Evolutionary conservation across 768 basidiomycete species (phyloP).

Genomic region (Termitomyces sp.): DNA sequence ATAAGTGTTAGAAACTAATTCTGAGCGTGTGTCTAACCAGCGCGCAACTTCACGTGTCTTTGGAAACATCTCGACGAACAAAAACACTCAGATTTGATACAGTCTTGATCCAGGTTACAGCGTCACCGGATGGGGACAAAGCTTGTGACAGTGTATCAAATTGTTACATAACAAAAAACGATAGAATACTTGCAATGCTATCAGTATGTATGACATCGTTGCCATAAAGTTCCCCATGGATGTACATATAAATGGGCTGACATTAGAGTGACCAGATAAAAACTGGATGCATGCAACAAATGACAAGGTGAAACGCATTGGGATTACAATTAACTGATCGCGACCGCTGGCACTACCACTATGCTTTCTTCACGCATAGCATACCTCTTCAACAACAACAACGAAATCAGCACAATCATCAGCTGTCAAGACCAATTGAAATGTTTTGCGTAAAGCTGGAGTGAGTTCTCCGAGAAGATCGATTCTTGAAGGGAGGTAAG

Average conservation of each 20-base stretch:
- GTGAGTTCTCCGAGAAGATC: constrained; percentile 4
- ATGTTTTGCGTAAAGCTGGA: not conserved
- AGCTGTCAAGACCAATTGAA: not conserved
- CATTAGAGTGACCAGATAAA: not conserved
- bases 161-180: not conserved
- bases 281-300: not conserved
- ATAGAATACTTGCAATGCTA: not conserved
- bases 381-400: not conserved
- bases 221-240: not conserved
- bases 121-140: not conserved
- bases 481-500: not conserved
- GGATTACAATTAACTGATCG: not conserved
- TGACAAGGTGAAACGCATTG: not conserved
- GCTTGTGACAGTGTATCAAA: not conserved
- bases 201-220: not conserved
- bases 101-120: not conserved
- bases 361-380: not conserved
- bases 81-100: not conserved
- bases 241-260: not conserved
- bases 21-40: not conserved
- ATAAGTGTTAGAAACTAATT: not conserved
- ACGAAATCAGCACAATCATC: not conserved
- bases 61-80: not conserved
- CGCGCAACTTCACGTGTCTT: not conserved
- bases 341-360: not conserved